Conservation (phyloP, 2,329 filamentous ascomycete species). For the Aciculosporium take region DNA sequence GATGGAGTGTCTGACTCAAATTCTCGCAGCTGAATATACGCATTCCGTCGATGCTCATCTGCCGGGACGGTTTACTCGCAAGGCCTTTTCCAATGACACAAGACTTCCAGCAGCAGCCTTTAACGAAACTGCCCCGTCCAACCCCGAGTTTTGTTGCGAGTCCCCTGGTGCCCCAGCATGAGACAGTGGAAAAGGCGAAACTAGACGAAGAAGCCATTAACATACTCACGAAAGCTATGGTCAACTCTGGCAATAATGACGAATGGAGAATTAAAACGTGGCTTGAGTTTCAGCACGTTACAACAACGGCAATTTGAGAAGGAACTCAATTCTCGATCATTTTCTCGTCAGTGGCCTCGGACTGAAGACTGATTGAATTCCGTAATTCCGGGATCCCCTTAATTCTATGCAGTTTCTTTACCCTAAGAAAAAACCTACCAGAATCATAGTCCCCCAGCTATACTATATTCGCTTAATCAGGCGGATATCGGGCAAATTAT, state of each 20-base stretch:
- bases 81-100: constrained; percentile 26
- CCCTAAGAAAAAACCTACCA: no score
- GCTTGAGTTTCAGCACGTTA: constrained; percentile 17
- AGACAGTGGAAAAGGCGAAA: constrained; percentile 31
- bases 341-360: no score
- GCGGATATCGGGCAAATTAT: no score
- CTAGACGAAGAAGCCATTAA: constrained; percentile 29
- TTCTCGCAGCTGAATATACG: constrained; percentile 38
- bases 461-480: no score
- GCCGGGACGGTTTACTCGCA: constrained; percentile 34
- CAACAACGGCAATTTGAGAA: constrained; percentile 7
- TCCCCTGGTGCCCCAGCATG: constrained; percentile 33
- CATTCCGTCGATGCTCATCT: constrained; percentile 48
- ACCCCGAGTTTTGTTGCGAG: constrained; percentile 20
- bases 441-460: no score
- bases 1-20: background rate
- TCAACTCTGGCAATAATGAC: constrained; percentile 21
- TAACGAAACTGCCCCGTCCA: constrained; percentile 22
- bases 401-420: no score
- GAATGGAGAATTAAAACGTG: constrained; percentile 25
- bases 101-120: constrained; percentile 32
- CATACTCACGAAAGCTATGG: constrained; percentile 26
- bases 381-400: no score
- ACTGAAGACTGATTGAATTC: no score
- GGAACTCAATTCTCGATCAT: no score